Percentiles rank a stretch among this genome's conserved stretches.
Evolutionary conservation across 306 rosid genomes (phyloP).

Genomic region (Nissolia schottii): DNA sequence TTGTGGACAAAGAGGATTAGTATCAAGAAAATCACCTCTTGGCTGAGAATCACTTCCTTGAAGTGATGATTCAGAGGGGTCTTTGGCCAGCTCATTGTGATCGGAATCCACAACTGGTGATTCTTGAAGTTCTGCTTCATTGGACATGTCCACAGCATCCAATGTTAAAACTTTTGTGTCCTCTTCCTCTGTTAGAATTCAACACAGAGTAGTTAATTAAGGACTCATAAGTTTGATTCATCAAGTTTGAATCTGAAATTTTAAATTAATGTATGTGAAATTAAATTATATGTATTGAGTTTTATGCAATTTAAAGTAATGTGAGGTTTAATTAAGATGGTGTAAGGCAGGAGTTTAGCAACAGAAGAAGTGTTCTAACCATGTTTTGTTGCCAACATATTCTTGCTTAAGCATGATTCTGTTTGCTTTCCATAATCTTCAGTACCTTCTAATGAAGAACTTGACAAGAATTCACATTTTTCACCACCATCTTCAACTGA

Average conservation of each 20-base stretch:
- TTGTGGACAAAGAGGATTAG: not conserved
- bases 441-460: slow-evolving; percentile 2
- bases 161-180: not conserved
- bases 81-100: slow-evolving; percentile 18
- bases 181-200: slow-evolving; percentile 37
- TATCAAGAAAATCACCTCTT: not conserved
- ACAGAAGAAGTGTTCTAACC: slow-evolving; percentile 21
- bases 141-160: not conserved
- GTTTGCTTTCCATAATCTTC: slow-evolving; percentile 23
- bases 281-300: not conserved
- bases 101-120: not conserved
- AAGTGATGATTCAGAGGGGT: slow-evolving; percentile 19
- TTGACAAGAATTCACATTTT: slow-evolving; percentile 19
- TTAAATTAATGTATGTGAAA: not conserved
- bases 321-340: not conserved
- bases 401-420: slow-evolving; percentile 22
- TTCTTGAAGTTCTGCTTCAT: slow-evolving; percentile 27
- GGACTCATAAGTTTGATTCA: not conserved
- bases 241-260: not conserved
- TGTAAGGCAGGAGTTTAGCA: not conserved
- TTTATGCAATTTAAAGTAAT: not conserved
- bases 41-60: slow-evolving; percentile 1
- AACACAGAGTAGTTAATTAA: not conserved
- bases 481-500: slow-evolving; percentile 22
- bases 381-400: slow-evolving; percentile 24